Conservation (phyloP, 1,139 yeast genomes). For the Yamadazyma diospyri region DNA sequence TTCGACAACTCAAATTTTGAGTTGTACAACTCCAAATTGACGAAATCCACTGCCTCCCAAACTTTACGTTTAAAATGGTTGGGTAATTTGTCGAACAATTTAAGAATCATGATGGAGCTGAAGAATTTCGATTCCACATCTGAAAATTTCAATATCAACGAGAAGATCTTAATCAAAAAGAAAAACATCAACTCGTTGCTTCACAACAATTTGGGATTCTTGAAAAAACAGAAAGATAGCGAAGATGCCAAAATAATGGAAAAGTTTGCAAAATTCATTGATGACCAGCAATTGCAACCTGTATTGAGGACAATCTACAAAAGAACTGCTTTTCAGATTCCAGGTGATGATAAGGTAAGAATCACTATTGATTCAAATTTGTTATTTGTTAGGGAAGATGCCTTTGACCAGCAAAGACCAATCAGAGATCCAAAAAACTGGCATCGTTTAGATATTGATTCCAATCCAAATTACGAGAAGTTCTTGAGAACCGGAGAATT, state of each 20-base stretch:
- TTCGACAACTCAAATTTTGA: slow-evolving; percentile 84
- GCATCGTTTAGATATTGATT: slow-evolving; percentile 92
- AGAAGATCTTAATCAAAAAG: slow-evolving; percentile 67
- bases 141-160: slow-evolving; percentile 53
- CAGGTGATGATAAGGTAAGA: slow-evolving; percentile 91
- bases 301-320: slow-evolving; percentile 82
- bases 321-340: slow-evolving; percentile 95
- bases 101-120: slow-evolving; percentile 78
- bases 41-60: slow-evolving; percentile 64
- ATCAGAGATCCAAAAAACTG: slow-evolving; percentile 84
- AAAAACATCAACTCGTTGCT: slow-evolving; percentile 38
- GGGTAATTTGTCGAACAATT: slow-evolving; percentile 72
- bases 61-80: slow-evolving; percentile 89
- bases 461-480: slow-evolving; percentile 64
- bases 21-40: slow-evolving; percentile 78
- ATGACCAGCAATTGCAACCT: slow-evolving; percentile 71
- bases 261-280: slow-evolving; percentile 61
- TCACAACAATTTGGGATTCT: slow-evolving; percentile 34
- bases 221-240: slow-evolving; percentile 20
- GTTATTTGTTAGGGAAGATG: slow-evolving; percentile 83
- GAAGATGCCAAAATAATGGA: slow-evolving; percentile 43
- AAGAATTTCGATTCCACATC: slow-evolving; percentile 61
- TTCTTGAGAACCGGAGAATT: slow-evolving; percentile 84
- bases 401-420: slow-evolving; percentile 80
- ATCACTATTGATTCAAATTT: slow-evolving; percentile 88